A percentile compares a stretch with the other conserved stretches of the same genome.
These are phyloP conservation scores for Colletotrichum camelliae DNA, from an alignment of 2,329 filamentous ascomycete species.

Conservation along the genomic window DNA sequence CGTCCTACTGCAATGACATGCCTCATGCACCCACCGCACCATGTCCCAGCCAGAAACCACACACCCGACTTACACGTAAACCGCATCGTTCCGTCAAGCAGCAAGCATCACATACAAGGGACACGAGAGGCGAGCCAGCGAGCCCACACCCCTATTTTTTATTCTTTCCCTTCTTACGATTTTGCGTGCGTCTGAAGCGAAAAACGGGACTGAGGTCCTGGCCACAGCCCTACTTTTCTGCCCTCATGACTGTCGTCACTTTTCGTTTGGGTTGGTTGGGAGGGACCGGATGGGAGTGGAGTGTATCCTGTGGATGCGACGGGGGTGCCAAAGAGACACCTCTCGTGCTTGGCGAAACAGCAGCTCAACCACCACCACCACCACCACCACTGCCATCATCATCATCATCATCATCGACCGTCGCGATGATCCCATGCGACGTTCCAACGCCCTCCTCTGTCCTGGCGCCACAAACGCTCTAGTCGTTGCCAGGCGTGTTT, in stretches of 20 bases:
- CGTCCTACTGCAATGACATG: neutral
- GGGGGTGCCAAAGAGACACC: neutral
- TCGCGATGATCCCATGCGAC: neutral
- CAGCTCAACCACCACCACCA: neutral
- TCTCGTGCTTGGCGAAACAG: neutral
- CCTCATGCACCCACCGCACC: neutral
- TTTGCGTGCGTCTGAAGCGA: neutral
- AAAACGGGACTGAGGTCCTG: neutral
- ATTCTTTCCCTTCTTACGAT: neutral
- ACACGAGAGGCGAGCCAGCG: neutral
- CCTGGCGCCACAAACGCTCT: neutral
- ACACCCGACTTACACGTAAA: neutral
- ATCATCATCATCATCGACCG: neutral
- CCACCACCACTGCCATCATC: neutral
- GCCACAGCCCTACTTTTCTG: constrained; percentile 10
- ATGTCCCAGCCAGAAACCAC: neutral
- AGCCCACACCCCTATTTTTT: neutral
- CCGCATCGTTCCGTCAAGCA: neutral
- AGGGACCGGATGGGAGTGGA: neutral
- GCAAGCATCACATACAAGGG: neutral
- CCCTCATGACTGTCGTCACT: neutral
- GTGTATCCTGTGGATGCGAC: neutral
- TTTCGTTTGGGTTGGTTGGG: neutral
- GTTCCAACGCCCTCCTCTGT: neutral
- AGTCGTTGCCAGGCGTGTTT: neutral